Conservation (phyloP, 2,329 filamentous ascomycete genomes). For the Aureobasidium sp. region DNA sequence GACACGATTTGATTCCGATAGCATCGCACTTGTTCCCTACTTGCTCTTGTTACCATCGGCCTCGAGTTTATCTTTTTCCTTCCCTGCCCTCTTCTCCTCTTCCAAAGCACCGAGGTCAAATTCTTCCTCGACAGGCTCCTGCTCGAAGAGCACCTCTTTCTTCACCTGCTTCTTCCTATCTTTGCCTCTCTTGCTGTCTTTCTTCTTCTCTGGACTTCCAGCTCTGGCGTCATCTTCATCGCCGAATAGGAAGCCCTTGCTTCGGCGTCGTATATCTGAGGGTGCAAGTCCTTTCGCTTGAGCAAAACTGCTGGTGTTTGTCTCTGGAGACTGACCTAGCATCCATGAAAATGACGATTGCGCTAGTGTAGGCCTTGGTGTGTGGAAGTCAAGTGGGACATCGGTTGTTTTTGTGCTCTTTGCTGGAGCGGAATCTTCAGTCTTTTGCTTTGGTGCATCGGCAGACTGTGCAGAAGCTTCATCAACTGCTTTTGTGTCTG, state of each 20-base stretch:
- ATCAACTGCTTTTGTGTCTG: not conserved
- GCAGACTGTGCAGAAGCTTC: conserved; percentile 13
- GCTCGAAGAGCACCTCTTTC: conserved; percentile 7
- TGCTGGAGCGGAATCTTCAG: not conserved
- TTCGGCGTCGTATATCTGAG: conserved; percentile 15
- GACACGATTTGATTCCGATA: not conserved
- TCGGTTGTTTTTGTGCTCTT: not conserved
- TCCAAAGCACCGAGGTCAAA: conserved; percentile 13
- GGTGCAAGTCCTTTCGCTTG: conserved; percentile 10
- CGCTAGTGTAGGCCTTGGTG: conserved; percentile 48
- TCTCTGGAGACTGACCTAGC: conserved; percentile 37
- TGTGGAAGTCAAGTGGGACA: not conserved
- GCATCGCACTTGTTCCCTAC: not conserved
- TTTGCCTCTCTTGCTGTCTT: conserved; percentile 1
- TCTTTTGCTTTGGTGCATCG: not conserved
- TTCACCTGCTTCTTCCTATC: conserved; percentile 1
- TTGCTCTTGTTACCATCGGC: not conserved
- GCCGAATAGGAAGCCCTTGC: conserved; percentile 17
- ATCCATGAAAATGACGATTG: conserved; percentile 76
- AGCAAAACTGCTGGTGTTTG: conserved; percentile 9
- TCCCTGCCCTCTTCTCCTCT: conserved; percentile 5
- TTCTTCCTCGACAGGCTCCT: conserved; percentile 10
- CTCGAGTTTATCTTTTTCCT: not conserved
- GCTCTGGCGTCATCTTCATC: conserved; percentile 12
- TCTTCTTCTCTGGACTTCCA: conserved; percentile 11